These are phyloP conservation scores for Nicotiana tabacum DNA, from an alignment of 257 asterid species.

Conservation along the genomic window DNA sequence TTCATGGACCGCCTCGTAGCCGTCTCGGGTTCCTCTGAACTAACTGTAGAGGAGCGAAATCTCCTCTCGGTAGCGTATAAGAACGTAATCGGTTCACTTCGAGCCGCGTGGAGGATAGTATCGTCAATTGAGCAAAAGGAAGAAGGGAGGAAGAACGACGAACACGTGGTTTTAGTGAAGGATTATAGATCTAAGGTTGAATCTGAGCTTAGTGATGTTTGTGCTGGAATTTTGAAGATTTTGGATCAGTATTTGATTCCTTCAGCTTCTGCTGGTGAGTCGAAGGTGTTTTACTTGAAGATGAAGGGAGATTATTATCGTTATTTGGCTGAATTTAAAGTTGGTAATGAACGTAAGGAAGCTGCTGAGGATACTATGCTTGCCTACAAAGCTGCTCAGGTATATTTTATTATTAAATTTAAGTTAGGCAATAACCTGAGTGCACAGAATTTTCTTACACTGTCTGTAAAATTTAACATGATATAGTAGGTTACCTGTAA, in stretches of 20 bases:
- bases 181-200: constrained; percentile 70
- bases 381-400: constrained; percentile 75
- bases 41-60: constrained; percentile 66
- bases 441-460: too few relatives aligned
- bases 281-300: constrained; percentile 66
- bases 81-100: constrained; percentile 75
- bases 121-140: constrained; percentile 68
- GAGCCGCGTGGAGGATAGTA: constrained; percentile 73
- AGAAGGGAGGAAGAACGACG: constrained; percentile 68
- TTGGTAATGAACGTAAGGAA: constrained; percentile 47
- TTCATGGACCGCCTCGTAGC: constrained; percentile 62
- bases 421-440: too few relatives aligned
- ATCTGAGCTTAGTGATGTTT: constrained; percentile 47
- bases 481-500: too few relatives aligned
- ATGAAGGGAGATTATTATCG: constrained; percentile 73
- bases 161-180: constrained; percentile 56
- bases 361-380: constrained; percentile 73
- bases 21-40: constrained; percentile 40
- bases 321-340: constrained; percentile 63
- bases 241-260: constrained; percentile 40
- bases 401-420: constrained; percentile 1
- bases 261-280: constrained; percentile 42
- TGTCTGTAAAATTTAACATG: too few relatives aligned
- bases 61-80: constrained; percentile 65
- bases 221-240: constrained; percentile 52